These are phyloP conservation scores for Fraxinus greggii DNA, from an alignment of 305 asterid species.

Conservation along the genomic window DNA sequence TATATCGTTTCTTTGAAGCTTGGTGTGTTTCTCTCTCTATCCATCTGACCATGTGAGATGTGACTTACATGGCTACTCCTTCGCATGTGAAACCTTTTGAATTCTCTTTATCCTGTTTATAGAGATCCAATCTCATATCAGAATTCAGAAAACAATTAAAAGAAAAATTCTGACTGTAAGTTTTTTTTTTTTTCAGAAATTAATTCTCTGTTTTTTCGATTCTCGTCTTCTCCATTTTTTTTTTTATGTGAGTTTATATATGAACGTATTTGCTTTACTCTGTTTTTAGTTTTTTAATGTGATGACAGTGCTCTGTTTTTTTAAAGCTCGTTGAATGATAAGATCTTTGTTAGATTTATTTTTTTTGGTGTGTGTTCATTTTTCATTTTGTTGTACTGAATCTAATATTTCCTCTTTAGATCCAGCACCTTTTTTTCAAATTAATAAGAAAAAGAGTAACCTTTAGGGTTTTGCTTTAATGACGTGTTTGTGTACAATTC, in stretches of 20 bases:
- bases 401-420: constrained; percentile 14
- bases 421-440: constrained; percentile 17
- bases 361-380: neutral
- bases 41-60: constrained; percentile 33
- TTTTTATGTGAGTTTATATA: constrained; percentile 17
- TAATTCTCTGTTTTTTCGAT: constrained; percentile 15
- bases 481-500: constrained; percentile 5
- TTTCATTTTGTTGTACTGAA: neutral
- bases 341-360: constrained; percentile 31
- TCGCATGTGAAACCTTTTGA: constrained; percentile 34
- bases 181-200: neutral
- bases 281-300: constrained; percentile 7
- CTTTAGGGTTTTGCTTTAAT: constrained; percentile 21
- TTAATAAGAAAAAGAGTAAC: constrained; percentile 1
- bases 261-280: neutral
- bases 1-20: constrained; percentile 43
- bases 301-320: neutral
- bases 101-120: constrained; percentile 26
- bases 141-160: neutral
- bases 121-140: constrained; percentile 34
- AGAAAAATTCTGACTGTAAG: constrained; percentile 30
- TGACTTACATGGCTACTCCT: constrained; percentile 24
- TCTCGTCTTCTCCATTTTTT: constrained; percentile 18
- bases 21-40: constrained; percentile 15
- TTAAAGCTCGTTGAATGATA: constrained; percentile 29